Percentiles rank a stretch among this genome's conserved stretches.
Conservation (phyloP, 1,284 basidiomycete genomes). For the Neolentinus lepideus region DNA sequence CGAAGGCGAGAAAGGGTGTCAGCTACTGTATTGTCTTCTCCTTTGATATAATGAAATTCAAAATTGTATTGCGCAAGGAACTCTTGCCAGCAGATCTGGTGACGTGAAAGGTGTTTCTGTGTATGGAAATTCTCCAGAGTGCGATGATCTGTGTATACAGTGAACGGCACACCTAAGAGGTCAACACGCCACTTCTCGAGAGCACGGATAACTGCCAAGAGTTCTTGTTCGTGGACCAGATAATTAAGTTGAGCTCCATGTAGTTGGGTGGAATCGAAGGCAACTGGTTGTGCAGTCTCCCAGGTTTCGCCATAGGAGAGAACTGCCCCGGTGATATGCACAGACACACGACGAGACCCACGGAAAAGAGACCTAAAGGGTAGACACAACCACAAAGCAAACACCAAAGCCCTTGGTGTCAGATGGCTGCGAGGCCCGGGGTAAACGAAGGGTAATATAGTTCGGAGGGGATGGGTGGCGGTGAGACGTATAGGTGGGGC, state of each 20-base stretch:
- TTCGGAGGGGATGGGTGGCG: no score
- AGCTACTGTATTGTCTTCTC: constrained; percentile 27
- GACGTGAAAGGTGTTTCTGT: constrained; percentile 25
- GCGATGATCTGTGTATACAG: constrained; percentile 30
- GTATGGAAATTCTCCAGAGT: constrained; percentile 28
- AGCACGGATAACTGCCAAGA: constrained; percentile 25
- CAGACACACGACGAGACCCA: no score
- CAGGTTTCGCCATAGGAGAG: constrained; percentile 22
- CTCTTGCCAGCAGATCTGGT: constrained; percentile 31
- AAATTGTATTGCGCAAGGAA: constrained; percentile 27
- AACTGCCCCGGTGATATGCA: constrained; percentile 25
- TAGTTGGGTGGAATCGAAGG: constrained; percentile 21
- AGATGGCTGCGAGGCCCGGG: no score
- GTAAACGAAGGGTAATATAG: no score
- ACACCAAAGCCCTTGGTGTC: no score
- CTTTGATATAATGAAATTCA: constrained; percentile 25
- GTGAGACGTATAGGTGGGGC: no score
- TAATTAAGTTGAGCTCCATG: constrained; percentile 22
- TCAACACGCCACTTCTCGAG: constrained; percentile 27
- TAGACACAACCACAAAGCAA: no score
- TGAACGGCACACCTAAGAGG: constrained; percentile 24
- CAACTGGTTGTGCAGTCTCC: constrained; percentile 23
- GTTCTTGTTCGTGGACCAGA: constrained; percentile 28
- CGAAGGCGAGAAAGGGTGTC: constrained; percentile 27
- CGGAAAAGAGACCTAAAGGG: no score